Evolutionary conservation across 1,284 basidiomycete species (phyloP), one percentile per base, ranked within the genome.

Genomic region (Microbotryum intermedium): DNA sequence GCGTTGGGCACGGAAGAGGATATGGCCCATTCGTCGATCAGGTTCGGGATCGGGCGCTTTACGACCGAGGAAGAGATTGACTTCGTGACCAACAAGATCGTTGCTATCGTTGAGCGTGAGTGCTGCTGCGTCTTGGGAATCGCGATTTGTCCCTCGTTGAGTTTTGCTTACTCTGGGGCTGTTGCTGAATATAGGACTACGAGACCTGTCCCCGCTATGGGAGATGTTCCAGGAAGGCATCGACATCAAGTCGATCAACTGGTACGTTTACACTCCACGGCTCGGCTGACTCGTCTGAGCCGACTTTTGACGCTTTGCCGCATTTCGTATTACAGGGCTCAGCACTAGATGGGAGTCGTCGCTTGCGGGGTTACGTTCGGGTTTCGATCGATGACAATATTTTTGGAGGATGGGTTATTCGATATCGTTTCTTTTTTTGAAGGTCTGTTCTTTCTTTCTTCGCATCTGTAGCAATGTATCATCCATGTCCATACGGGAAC

Each of bases 171-270:
- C 10, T 30, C 42, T 23, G 39, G 16, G 21, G 29, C 9, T 28
- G 5, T 29, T 44, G 4, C 0, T 29, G 42, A n/a, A 21, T 21
- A 26, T 30, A 66, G 64, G 67, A 20, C 61, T 73, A 26, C 57
- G 72, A 23, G 72, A 73, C 30, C 43, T 72, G 23, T 64, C 60
- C 23, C 93, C 93, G 28, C 77, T 97, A 53, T 97, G 92, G 92
- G 93, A 95, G 78, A 94, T 97, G 91, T 90, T 95, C 16, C 90
- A 94, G 76, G 93, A 95, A 73, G 95, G 94, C 47, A 91, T 98
- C 58, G 93, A 97, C 73, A 83, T 97, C 69, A 89, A 84, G 73
- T 81, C 85, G 25, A 95, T 98, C 73, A 82, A 95, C 74, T 97
- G 93, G 93, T 39, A 5, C 13, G 34, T 39, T 16, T 5, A 39